These are phyloP conservation scores for Malassezia dermatis DNA, from an alignment of 1,284 basidiomycete genomes.

Conservation along the genomic window DNA sequence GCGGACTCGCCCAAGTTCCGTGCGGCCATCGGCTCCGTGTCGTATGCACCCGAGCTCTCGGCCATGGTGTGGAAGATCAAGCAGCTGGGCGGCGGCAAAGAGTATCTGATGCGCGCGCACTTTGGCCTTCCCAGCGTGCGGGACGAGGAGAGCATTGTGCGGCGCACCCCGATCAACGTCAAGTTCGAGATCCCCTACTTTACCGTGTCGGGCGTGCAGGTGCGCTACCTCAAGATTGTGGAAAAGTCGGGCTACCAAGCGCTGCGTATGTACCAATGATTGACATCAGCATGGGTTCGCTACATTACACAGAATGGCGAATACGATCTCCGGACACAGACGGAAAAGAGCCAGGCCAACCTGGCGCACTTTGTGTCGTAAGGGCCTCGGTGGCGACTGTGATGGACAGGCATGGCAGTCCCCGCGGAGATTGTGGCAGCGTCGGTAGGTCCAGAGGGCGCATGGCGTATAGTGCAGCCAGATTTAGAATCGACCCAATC, in stretches of 20 bases:
- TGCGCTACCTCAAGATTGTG: conserved; percentile 90
- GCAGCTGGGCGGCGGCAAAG: conserved; percentile 44
- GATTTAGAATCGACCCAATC: neutral
- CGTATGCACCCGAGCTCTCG: conserved; percentile 45
- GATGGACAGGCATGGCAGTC: neutral
- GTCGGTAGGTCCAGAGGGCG: neutral
- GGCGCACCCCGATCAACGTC: conserved; percentile 85
- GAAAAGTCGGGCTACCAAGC: conserved; percentile 89
- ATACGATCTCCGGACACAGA: conserved; percentile 58
- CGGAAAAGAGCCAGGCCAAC: conserved; percentile 36
- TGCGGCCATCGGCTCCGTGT: conserved; percentile 40
- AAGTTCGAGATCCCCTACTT: conserved; percentile 98
- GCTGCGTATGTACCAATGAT: conserved; percentile 52
- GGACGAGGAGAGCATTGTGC: conserved; percentile 63
- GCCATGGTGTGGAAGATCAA: conserved; percentile 49
- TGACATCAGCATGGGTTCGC: conserved; percentile 39
- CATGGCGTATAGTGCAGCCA: neutral
- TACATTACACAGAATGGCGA: conserved; percentile 94
- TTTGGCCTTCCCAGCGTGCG: conserved; percentile 47
- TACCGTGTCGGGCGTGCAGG: conserved; percentile 84
- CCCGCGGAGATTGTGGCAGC: neutral
- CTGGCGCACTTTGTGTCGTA: conserved; percentile 31
- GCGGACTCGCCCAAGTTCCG: conserved; percentile 95
- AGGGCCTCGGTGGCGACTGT: neutral
- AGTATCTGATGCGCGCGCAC: conserved; percentile 47